These are phyloP conservation scores for Scytalidium sp. DNA, from an alignment of 2,329 filamentous ascomycete species.

Conservation along the genomic window DNA sequence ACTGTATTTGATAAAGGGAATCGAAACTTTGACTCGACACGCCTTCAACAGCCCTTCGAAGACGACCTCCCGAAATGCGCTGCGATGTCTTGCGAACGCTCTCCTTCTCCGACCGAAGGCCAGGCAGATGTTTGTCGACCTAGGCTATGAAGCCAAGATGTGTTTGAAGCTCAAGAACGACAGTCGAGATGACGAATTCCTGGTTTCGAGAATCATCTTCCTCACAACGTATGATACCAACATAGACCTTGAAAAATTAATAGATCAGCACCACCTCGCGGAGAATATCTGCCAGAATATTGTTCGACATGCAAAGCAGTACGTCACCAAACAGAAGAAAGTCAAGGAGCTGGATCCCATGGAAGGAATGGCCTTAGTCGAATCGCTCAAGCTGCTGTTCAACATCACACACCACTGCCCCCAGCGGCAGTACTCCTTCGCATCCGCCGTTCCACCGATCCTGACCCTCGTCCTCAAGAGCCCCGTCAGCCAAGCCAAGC, in stretches of 20 bases:
- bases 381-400: slow-evolving; percentile 85
- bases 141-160: slow-evolving; percentile 64
- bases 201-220: slow-evolving; percentile 76
- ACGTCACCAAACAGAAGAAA: slow-evolving; percentile 30
- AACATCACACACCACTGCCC: slow-evolving; percentile 78
- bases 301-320: slow-evolving; percentile 61
- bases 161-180: slow-evolving; percentile 71
- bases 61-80: slow-evolving; percentile 67
- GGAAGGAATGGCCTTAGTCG: slow-evolving; percentile 75
- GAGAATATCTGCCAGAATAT: slow-evolving; percentile 70
- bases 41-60: slow-evolving; percentile 65
- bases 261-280: slow-evolving; percentile 64
- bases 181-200: slow-evolving; percentile 80
- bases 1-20: slow-evolving; percentile 56
- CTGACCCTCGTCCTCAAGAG: slow-evolving; percentile 64
- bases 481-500: slow-evolving; percentile 56
- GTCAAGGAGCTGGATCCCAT: slow-evolving; percentile 48
- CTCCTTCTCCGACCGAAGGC: slow-evolving; percentile 67
- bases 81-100: slow-evolving; percentile 83
- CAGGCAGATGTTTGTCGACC: slow-evolving; percentile 70
- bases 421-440: slow-evolving; percentile 59
- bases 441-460: slow-evolving; percentile 65
- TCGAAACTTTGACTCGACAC: slow-evolving; percentile 68
- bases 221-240: slow-evolving; percentile 74
- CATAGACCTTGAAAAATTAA: slow-evolving; percentile 62